Base-by-base conservation (phyloP, 169 alveolate species). In the Theileria luwenshuni region DNA sequence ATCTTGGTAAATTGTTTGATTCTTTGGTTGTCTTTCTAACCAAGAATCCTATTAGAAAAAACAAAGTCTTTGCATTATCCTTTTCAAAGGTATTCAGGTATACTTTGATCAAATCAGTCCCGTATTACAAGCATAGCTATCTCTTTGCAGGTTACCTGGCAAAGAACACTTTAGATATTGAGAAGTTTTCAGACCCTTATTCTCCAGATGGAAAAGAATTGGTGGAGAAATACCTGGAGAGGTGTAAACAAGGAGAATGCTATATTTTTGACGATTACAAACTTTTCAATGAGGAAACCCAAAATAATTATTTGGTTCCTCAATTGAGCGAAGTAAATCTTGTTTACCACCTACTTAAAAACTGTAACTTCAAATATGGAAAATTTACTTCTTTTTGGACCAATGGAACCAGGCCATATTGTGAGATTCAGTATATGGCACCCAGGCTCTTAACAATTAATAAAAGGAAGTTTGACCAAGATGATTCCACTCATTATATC, bases 171-270 rank as follows among this genome's bases (percentile, higher is more conserved):
- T 2, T 51, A n/a, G 61, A 10, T 51, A 51, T 25, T 51, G 61
- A 51, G 7, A 51, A 30, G 12, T 51, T 51, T 51, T 51, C 41
- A 25, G 61, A 51, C 7, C 7, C 7, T 10, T 51, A 51, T 51
- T 51, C 61, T 51, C 61, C 61, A 51, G 7, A 51, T 51, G 61
- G 61, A 10, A 30, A 13, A n/a, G 7, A 51, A 10, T 35, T 51
- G 8, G 23, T 51, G 23, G 28, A 51, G 28, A 10, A n/a, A 1
- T 76, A 65, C 41, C 74, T 68, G 12, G 41, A 35, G 0, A 61
- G 85, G 21, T 76, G 85, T 45, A 42, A 7, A 12, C 30, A 38
- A 17, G 28, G 47, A 45, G 62, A 42, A 17, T 76, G 85, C 30
- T 41, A 62, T 17, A 54, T 25, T 60, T 15, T 76, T 49, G 81